Percentiles rank a stretch among this genome's conserved stretches.
phyloP scores from a whole-genome alignment of 2,329 filamentous ascomycete genomes.

The Aschersonia sp. region DNA sequence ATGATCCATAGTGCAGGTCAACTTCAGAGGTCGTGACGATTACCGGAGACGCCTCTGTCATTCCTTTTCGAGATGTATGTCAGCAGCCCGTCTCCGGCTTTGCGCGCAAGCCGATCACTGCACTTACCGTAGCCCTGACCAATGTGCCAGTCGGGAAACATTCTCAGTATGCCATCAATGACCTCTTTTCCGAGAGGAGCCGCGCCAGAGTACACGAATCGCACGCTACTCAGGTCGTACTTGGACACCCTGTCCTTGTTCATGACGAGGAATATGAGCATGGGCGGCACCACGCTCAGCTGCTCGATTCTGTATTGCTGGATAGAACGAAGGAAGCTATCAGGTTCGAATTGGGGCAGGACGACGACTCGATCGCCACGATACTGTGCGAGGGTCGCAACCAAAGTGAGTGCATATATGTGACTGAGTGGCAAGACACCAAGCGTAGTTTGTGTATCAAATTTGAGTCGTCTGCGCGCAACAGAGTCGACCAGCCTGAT shows the following conservation, averaged over 20 bases:
- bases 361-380: slow-evolving; percentile 62
- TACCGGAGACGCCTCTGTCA: slow-evolving; percentile 62
- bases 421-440: slow-evolving; percentile 71
- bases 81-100: too few relatives aligned
- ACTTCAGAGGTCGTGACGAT: slow-evolving; percentile 39
- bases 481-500: slow-evolving; percentile 29
- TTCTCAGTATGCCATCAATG: slow-evolving; percentile 41
- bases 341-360: slow-evolving; percentile 62
- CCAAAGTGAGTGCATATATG: slow-evolving; percentile 64
- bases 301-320: slow-evolving; percentile 53
- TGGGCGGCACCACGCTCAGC: slow-evolving; percentile 61
- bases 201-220: slow-evolving; percentile 53
- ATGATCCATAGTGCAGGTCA: slow-evolving; percentile 55
- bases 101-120: too few relatives aligned
- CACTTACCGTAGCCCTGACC: slow-evolving; percentile 55
- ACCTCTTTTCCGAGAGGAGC: slow-evolving; percentile 61
- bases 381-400: slow-evolving; percentile 50
- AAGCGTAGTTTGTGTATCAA: slow-evolving; percentile 33
- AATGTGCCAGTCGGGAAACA: slow-evolving; percentile 50
- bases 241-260: slow-evolving; percentile 42
- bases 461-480: slow-evolving; percentile 18
- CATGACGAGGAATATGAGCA: slow-evolving; percentile 60
- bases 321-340: slow-evolving; percentile 47
- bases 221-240: slow-evolving; percentile 56
- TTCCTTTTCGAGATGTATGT: slow-evolving; percentile 25